These are phyloP conservation scores for Neurospora sp. DNA, from an alignment of 495 filamentous ascomycete species.

Conservation along the genomic window DNA sequence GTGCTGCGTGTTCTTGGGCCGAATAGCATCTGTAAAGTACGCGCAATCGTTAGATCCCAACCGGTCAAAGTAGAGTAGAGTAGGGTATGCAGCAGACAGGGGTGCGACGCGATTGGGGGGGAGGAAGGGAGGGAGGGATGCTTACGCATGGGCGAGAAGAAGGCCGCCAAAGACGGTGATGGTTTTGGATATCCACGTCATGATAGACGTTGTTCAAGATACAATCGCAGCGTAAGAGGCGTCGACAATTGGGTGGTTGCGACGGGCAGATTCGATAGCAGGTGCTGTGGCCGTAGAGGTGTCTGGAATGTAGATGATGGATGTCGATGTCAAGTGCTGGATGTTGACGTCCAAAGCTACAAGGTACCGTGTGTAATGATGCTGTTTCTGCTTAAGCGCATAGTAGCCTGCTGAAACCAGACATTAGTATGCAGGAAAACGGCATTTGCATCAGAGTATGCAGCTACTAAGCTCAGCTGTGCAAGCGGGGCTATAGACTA, in stretches of 20 bases:
- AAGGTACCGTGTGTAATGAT: not conserved
- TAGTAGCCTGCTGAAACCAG: not conserved
- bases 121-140: not conserved
- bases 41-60: not conserved
- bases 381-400: not conserved
- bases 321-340: not conserved
- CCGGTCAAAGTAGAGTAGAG: not conserved
- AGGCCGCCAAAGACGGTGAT: slow-evolving; percentile 56
- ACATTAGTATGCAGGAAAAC: not conserved
- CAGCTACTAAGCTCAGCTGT: not conserved
- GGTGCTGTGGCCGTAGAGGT: not conserved
- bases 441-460: not conserved
- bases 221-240: not conserved
- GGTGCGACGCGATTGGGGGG: not conserved
- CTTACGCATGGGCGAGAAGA: slow-evolving; percentile 66
- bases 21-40: slow-evolving; percentile 59
- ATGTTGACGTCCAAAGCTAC: not conserved
- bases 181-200: slow-evolving; percentile 58
- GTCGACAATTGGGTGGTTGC: not conserved
- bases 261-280: not conserved
- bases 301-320: slow-evolving; percentile 1
- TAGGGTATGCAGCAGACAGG: not conserved
- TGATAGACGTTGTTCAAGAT: slow-evolving; percentile 15
- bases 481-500: not conserved
- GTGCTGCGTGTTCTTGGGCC: slow-evolving; percentile 69